Evolutionary conservation across 805 yeast species (phyloP).

Genomic region (Clavispora fructus): DNA sequence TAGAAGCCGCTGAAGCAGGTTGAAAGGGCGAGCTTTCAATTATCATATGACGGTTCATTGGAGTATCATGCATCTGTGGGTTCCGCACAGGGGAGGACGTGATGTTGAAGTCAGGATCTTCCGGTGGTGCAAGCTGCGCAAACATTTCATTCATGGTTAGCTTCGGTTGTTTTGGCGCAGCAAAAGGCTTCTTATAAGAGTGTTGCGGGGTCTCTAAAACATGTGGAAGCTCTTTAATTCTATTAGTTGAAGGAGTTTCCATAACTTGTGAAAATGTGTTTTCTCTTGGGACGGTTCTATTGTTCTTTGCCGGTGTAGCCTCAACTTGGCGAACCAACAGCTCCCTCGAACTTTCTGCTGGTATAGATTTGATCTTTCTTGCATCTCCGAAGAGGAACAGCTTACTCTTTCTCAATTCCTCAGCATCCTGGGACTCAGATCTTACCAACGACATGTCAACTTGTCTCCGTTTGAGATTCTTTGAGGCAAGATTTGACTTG

Average conservation of each 20-base stretch:
- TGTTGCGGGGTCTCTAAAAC: constrained; percentile 9
- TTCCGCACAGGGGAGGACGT: constrained; percentile 5
- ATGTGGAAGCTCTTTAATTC: constrained; percentile 4
- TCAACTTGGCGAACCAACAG: constrained; percentile 20
- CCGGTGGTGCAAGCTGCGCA: neutral
- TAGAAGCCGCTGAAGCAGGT: neutral
- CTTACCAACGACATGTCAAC: constrained; percentile 29
- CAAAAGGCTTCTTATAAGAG: neutral
- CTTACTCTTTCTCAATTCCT: constrained; percentile 2
- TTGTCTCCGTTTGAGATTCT: constrained; percentile 33
- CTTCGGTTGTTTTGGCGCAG: neutral
- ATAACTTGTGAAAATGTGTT: constrained; percentile 6
- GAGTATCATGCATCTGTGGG: neutral
- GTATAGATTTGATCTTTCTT: constrained; percentile 14
- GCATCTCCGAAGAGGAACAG: constrained; percentile 26
- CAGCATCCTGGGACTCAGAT: constrained; percentile 1
- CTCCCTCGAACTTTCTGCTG: neutral
- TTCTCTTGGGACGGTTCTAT: neutral
- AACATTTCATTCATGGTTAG: constrained; percentile 2
- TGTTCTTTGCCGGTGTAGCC: constrained; percentile 23
- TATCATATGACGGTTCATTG: neutral
- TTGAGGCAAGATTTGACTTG: constrained; percentile 36
- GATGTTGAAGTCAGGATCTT: neutral
- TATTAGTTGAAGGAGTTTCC: constrained; percentile 10
- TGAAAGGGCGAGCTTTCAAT: neutral